Evolutionary conservation across 257 asterid genomes (phyloP), one percentile per base, ranked within the genome.

Genomic region (Nicotiana tabacum): DNA sequence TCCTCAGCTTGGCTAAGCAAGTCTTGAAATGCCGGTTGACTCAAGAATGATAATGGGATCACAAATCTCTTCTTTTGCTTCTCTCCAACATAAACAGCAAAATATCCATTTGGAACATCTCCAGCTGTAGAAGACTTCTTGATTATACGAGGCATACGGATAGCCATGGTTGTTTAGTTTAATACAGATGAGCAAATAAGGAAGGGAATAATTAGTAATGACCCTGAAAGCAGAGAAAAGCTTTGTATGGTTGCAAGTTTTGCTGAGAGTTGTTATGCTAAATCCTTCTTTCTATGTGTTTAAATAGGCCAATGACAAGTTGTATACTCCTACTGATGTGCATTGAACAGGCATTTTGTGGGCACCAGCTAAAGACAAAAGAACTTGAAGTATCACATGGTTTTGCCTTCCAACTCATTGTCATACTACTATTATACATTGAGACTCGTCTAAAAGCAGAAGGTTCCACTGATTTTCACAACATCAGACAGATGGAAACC

Each of bases 261-360:
- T 51, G 43, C 43, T 76, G 64, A 74, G 16, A 51, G 80, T 1
- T 74, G 80, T 76, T 51, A 15, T 51, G 80, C 13, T 27, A 51
- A 76, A 8, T 12, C 6, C 27, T 72, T 72, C 61, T 72, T 24
- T 24, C 2, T 46, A 72, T 46, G 24, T 72, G 61, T 1, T 70
- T 43, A 21, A 46, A 46, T 72, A 72, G 61, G 37, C 13, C 24
- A 46, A 46, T 6, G 2, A 5, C 21, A 46, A 72, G 78, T 72
- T 43, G 12, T 70, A 43, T 35, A 43, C 21, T 11, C 78, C 78
- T 70, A 70, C 21, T 11, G 35, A 70, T 70, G 24, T 43, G 78
- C 78, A 70, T 70, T 39, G 18, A 56, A 69, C n/a, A 33, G 35
- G 35, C 35, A 33, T 69, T 55, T 84, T 13, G 0, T 89, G 92